Base-by-base conservation (phyloP, 495 filamentous ascomycete species). In the Alectoria sarmentosa region DNA sequence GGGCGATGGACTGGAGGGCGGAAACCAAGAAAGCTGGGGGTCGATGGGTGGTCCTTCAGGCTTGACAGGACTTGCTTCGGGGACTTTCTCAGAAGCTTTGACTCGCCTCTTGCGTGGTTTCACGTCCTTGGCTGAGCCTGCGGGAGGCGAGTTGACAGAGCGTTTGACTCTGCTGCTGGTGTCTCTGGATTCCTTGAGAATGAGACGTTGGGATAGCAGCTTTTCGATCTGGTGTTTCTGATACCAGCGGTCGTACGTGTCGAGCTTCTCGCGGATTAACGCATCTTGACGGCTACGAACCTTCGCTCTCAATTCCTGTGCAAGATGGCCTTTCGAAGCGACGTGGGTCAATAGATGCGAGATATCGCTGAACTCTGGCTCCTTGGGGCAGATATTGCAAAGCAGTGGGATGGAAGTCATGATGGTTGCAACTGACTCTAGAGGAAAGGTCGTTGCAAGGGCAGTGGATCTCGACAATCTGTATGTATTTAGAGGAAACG, bases 331-430 rank as follows among this genome's bases (percentile, higher is more conserved):
- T 70, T 96, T 96, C 59, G 91, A 96, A 32, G 85, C 81, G 23
- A 95, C 81, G 69, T 97, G 92, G 39, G 92, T 97, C 64, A 97
- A 80, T 32, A 96, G 79, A 70, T 96, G 92, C 21, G 91, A 95
- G 39, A 90, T 75, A 71, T 97, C 92, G 60, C 91, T 94, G 75
- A 96, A 97, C 46, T 72, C 77, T 15, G 90, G 89, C 61, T 81
- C 83, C 67, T 88, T 88, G 9, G 86, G 85, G 73, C 92, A 96
- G 68, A 93, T 84, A 64, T 77, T 87, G 82, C 92, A 96, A 67
- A 81, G 76, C 36, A 96, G 83, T 52, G 86, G 82, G 67, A 91
- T 82, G 32, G 70, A 67, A 68, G 76, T 74, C 81, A 83, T 83
- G 60, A 68, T 75, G 68, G 69, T 63, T 62, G 59, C 64, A 62